Base-by-base conservation (phyloP, 495 filamentous ascomycete genomes). In the Aspergillus homomorphus region DNA sequence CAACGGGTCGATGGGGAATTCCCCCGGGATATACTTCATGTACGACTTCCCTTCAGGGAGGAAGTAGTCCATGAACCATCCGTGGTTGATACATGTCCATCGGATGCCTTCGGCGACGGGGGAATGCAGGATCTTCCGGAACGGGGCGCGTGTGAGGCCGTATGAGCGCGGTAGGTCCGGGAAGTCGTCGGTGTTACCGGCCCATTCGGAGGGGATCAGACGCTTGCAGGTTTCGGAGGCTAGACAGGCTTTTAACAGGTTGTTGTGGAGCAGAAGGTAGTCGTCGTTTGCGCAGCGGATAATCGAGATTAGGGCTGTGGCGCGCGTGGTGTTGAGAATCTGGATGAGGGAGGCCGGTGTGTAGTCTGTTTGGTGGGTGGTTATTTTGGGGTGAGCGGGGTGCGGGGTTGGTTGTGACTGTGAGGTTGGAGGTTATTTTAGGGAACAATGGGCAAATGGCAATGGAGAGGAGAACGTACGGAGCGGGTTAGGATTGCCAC, bases 61-160 rank as follows among this genome's bases (percentile, higher is more conserved):
- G 23, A 71, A 66, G 49, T 73, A 73, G 46, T 71, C 70, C 50
- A 58, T 52, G 14, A 69, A 57, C 64, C 62, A 69, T n/a, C 66
- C 69, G 21, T 46, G 16, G 3, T 59, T 62, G 22, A 72, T 15
- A 0, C 65, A 18, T 19, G 67, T 68, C 67, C 62, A 66, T 38
- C 65, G 45, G 14, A 68, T 22, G 5, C 46, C 22, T 7, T 26
- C 20, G 6, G 58, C 23, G 1, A 1, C 23, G 18, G 50, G 38
- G 1, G n/a, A 50, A 21, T 41, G 18, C 10, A 70, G 48, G 0
- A 42, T 30, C 23, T 64, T n/a, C 9, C 70, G 53, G 3, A 70
- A 55, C 1, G 63, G 66, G 0, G 46, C 51, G 2, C 65, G 62
- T 0, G 63, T 60, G 9, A 16, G 42, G 5, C n/a, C 55, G 19